These are phyloP conservation scores for Daldinia sp. DNA, from an alignment of 2,329 filamentous ascomycete genomes.

Conservation along the genomic window DNA sequence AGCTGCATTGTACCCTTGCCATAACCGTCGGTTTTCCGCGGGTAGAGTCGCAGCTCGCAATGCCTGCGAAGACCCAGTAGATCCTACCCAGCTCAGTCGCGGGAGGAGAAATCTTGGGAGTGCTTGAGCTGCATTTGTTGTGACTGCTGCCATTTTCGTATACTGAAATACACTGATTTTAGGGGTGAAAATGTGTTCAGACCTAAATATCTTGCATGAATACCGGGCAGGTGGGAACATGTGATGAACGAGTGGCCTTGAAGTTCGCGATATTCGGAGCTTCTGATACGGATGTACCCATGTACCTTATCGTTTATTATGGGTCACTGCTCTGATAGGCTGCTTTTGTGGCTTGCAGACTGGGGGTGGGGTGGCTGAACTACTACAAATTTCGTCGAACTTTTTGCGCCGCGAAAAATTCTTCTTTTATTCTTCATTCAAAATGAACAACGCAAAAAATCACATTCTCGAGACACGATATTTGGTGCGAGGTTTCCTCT, in stretches of 20 bases:
- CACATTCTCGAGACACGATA: slow-evolving; percentile 56
- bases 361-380: slow-evolving; percentile 21
- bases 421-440: slow-evolving; percentile 47
- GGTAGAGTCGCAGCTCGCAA: slow-evolving; percentile 44
- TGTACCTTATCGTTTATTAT: slow-evolving; percentile 7
- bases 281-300: slow-evolving; percentile 14
- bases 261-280: slow-evolving; percentile 30
- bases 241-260: slow-evolving; percentile 1
- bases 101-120: slow-evolving; percentile 64
- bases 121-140: slow-evolving; percentile 48
- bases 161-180: background rate
- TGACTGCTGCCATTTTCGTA: slow-evolving; percentile 42
- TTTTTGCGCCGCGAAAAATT: background rate
- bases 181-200: background rate
- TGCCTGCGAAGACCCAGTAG: slow-evolving; percentile 43
- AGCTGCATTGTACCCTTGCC: slow-evolving; percentile 34
- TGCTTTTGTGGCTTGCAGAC: slow-evolving; percentile 8
- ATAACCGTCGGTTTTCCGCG: slow-evolving; percentile 34
- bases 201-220: background rate
- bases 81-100: slow-evolving; percentile 60
- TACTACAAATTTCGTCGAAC: slow-evolving; percentile 25
- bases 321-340: background rate
- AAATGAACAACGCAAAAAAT: slow-evolving; percentile 58
- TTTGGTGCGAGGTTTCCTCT: slow-evolving; percentile 59
- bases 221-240: slow-evolving; percentile 1